phyloP scores from a whole-genome alignment of 768 basidiomycete species.

The Lactifluus pinguis region DNA sequence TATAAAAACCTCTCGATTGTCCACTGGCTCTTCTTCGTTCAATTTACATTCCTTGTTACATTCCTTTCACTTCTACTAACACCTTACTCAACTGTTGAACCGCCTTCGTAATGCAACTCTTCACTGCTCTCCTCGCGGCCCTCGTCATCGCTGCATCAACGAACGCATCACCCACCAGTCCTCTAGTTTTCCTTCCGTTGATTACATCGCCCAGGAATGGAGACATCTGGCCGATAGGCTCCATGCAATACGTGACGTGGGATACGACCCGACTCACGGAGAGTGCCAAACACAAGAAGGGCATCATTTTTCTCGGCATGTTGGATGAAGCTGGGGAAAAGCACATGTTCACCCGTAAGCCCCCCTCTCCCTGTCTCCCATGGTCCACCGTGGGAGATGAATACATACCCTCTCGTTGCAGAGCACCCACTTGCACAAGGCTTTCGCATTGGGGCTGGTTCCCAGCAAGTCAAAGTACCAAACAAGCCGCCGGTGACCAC shows the following conservation, averaged over 20 bases:
- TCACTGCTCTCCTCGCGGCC: background rate
- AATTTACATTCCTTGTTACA: background rate
- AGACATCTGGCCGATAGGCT: background rate
- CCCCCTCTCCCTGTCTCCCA: background rate
- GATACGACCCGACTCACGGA: background rate
- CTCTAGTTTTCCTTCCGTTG: background rate
- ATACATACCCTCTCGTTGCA: background rate
- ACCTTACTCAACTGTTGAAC: background rate
- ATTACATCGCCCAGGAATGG: background rate
- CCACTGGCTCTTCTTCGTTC: background rate
- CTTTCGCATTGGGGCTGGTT: background rate
- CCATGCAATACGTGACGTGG: slow-evolving; percentile 5
- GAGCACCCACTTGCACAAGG: background rate
- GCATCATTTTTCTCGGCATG: slow-evolving; percentile 2
- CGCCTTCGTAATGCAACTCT: slow-evolving; percentile 6
- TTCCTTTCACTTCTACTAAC: background rate
- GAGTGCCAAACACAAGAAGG: background rate
- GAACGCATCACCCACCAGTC: background rate
- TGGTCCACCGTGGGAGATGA: background rate
- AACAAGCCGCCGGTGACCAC: background rate
- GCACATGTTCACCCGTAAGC: slow-evolving; percentile 3
- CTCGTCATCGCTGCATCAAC: slow-evolving; percentile 5
- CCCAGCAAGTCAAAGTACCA: background rate
- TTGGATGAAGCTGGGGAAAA: background rate
- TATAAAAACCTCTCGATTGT: background rate